phyloP scores from a whole-genome alignment of 345 rosid species.

The Sisymbrium altissimum region DNA sequence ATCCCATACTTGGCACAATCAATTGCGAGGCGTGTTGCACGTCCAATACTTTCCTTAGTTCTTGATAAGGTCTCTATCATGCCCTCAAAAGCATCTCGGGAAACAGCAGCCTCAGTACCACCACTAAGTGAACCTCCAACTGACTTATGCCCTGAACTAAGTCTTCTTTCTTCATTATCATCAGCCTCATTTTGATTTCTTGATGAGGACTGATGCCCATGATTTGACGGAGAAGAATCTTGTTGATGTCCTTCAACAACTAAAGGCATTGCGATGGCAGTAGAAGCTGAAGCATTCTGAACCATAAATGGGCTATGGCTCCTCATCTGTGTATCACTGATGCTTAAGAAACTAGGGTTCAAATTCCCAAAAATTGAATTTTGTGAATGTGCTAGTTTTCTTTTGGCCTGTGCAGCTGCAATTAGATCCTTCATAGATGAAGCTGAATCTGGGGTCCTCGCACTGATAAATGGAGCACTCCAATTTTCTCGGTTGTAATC shows the following conservation, averaged over 20 bases:
- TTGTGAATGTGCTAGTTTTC: slow-evolving; percentile 76
- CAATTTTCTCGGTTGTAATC: slow-evolving; percentile 50
- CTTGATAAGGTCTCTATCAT: slow-evolving; percentile 98
- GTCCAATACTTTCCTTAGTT: slow-evolving; percentile 97
- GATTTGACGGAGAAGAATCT: slow-evolving; percentile 58
- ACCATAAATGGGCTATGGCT: slow-evolving; percentile 56
- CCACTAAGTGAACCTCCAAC: slow-evolving; percentile 81
- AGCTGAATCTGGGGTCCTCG: slow-evolving; percentile 62
- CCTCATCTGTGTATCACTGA: slow-evolving; percentile 44
- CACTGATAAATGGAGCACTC: slow-evolving; percentile 35
- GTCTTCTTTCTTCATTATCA: slow-evolving; percentile 70
- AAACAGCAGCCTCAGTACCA: slow-evolving; percentile 93
- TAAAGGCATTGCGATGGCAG: slow-evolving; percentile 38
- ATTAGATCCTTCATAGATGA: slow-evolving; percentile 86
- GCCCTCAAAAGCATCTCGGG: slow-evolving; percentile 99
- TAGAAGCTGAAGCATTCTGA: slow-evolving; percentile 47
- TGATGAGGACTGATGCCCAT: slow-evolving; percentile 44
- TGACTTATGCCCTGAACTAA: slow-evolving; percentile 61
- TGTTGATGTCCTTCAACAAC: slow-evolving; percentile 48
- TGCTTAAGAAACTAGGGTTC: slow-evolving; percentile 40
- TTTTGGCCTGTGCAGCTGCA: slow-evolving; percentile 98
- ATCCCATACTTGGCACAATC: slow-evolving; percentile 98
- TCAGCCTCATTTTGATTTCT: slow-evolving; percentile 53
- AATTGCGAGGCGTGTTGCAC: slow-evolving; percentile 96
- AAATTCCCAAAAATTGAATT: slow-evolving; percentile 38